Evolutionary conservation across 805 yeast species (phyloP).

Genomic region (Kuraishia cidri): DNA sequence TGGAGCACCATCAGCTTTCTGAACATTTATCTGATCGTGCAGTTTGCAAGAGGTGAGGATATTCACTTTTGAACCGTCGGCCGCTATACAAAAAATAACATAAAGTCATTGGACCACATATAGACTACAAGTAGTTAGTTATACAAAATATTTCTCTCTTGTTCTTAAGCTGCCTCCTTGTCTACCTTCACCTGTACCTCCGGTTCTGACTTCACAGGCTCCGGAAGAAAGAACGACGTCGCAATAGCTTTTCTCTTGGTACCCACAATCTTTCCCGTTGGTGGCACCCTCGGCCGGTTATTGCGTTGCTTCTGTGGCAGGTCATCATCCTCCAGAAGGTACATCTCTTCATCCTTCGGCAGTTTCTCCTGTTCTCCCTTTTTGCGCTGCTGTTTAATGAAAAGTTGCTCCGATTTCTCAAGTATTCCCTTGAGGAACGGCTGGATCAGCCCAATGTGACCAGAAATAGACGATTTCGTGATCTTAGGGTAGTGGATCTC

Average conservation of each 20-base stretch:
- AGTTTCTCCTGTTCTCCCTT: constrained; percentile 18
- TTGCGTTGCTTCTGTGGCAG: constrained; percentile 72
- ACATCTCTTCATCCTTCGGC: constrained; percentile 33
- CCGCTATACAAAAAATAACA: neutral
- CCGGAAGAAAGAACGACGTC: constrained; percentile 45
- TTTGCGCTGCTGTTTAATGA: constrained; percentile 33
- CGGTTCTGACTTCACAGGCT: too few species aligned
- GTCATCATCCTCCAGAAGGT: constrained; percentile 74
- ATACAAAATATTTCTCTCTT: neutral
- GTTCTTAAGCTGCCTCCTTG: too few species aligned
- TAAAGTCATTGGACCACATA: neutral
- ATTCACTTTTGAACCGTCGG: constrained; percentile 14
- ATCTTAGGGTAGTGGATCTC: constrained; percentile 46
- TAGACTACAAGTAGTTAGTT: neutral
- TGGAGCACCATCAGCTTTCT: constrained; percentile 70
- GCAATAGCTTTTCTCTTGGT: constrained; percentile 55
- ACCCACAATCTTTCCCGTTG: constrained; percentile 75
- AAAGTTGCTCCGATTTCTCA: constrained; percentile 29
- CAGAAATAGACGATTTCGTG: constrained; percentile 37
- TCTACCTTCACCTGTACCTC: too few species aligned
- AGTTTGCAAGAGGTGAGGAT: constrained; percentile 23
- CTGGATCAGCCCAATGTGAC: constrained; percentile 48
- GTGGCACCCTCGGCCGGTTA: constrained; percentile 75
- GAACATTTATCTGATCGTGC: constrained; percentile 45
- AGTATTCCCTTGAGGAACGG: constrained; percentile 39